Evolutionary conservation across 2,329 filamentous ascomycete genomes (phyloP).

Genomic region (Amphichorda felina): DNA sequence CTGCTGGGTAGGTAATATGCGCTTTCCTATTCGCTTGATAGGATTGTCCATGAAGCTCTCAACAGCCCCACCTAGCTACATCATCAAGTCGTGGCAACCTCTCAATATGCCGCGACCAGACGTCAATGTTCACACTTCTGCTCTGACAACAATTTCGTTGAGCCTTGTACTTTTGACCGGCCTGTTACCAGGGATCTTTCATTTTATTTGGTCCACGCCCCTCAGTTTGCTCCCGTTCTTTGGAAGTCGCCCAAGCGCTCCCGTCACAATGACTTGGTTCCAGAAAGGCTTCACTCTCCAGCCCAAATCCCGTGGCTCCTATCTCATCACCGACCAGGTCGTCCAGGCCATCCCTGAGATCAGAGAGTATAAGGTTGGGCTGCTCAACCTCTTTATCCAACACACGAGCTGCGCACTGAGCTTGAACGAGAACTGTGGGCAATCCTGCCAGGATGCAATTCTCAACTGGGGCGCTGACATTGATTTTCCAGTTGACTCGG

Average conservation of each 20-base stretch:
- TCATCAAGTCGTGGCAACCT: not conserved
- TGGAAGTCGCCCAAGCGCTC: conserved; percentile 17
- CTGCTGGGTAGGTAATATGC: no score
- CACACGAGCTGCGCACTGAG: conserved; percentile 87
- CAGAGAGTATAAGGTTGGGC: conserved; percentile 67
- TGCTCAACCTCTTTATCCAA: conserved; percentile 86
- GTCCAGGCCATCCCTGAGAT: conserved; percentile 66
- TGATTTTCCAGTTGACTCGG: conserved; percentile 41
- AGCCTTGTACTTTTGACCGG: conserved; percentile 31
- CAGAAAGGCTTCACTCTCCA: conserved; percentile 81
- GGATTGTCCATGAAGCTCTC: not conserved
- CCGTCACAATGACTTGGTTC: conserved; percentile 55
- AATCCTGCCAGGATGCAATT: not conserved
- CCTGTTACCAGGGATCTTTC: conserved; percentile 41
- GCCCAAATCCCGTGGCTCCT: conserved; percentile 65
- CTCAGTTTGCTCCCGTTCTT: conserved; percentile 22
- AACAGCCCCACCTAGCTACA: conserved; percentile 1
- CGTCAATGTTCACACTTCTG: conserved; percentile 8
- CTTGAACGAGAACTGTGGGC: conserved; percentile 79
- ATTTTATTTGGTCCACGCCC: conserved; percentile 37
- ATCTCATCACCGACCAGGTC: conserved; percentile 77
- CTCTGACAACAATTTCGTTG: conserved; percentile 31
- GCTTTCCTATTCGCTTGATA: conserved; percentile 1
- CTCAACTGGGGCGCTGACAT: not conserved
- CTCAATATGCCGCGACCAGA: conserved; percentile 10